Evolutionary conservation across 2,329 filamentous ascomycete species (phyloP).

Genomic region (Sodiomyces alkalinus): DNA sequence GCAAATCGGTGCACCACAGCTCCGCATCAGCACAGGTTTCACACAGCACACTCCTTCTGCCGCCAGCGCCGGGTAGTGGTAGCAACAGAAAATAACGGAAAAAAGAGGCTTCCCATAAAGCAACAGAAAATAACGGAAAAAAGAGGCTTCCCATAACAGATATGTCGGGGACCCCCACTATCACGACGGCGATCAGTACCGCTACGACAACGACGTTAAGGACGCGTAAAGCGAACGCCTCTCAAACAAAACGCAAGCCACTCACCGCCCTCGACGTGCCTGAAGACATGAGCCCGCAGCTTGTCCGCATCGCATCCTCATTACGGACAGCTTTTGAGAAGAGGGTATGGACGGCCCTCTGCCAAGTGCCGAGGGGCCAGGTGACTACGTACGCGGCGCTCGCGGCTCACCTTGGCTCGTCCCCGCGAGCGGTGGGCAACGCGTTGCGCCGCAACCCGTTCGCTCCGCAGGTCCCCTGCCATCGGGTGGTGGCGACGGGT

Average conservation of each 20-base stretch:
- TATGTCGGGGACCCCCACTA: constrained; percentile 1
- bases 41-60: too few species aligned
- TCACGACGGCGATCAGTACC: constrained; percentile 5
- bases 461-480: constrained; percentile 67
- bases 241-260: neutral
- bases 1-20: too few species aligned
- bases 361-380: constrained; percentile 59
- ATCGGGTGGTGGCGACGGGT: constrained; percentile 62
- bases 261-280: constrained; percentile 2
- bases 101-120: too few species aligned
- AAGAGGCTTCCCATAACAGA: neutral
- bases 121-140: too few species aligned
- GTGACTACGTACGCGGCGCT: constrained; percentile 69
- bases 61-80: too few species aligned
- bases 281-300: constrained; percentile 21
- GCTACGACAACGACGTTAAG: neutral
- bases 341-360: constrained; percentile 54
- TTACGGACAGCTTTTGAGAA: constrained; percentile 40
- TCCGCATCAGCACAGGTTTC: too few species aligned
- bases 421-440: constrained; percentile 63
- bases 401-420: constrained; percentile 51
- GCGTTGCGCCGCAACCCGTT: constrained; percentile 69
- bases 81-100: too few species aligned
- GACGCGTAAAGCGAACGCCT: constrained; percentile 1
- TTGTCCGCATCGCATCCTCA: constrained; percentile 28